These are phyloP conservation scores for Fusarium keratoplasticum DNA, from an alignment of 2,329 filamentous ascomycete species.

Conservation along the genomic window DNA sequence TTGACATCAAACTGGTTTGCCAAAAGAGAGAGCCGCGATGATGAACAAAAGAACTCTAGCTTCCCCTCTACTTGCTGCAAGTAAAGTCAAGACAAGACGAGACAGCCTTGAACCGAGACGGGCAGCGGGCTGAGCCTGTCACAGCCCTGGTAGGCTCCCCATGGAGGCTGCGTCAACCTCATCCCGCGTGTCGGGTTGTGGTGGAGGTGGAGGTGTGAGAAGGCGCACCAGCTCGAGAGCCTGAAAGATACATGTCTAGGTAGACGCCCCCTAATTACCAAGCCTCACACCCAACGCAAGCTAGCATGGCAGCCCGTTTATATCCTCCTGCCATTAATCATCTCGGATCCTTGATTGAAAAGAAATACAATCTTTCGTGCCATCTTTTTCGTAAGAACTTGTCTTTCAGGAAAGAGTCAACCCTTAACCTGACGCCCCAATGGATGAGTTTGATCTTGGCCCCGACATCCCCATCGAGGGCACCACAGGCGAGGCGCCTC, in stretches of 20 bases:
- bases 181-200: neutral
- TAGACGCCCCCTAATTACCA: neutral
- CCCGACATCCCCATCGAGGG: neutral
- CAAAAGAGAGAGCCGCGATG: neutral
- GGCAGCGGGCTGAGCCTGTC: conserved; percentile 2
- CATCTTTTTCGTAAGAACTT: neutral
- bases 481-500: neutral
- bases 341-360: neutral
- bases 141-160: neutral
- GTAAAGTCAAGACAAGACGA: neutral
- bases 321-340: neutral
- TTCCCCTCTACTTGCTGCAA: neutral
- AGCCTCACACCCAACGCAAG: neutral
- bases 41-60: conserved; percentile 4
- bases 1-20: neutral
- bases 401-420: neutral
- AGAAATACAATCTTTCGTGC: neutral
- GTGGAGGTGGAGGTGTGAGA: neutral
- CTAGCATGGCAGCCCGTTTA: neutral
- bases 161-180: neutral
- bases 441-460: neutral
- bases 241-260: neutral
- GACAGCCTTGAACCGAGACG: conserved; percentile 2
- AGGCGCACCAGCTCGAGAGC: neutral
- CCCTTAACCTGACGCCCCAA: neutral